Evolutionary conservation across 2,329 filamentous ascomycete species (phyloP).

Genomic region (Pseudogymnoascus sp.): DNA sequence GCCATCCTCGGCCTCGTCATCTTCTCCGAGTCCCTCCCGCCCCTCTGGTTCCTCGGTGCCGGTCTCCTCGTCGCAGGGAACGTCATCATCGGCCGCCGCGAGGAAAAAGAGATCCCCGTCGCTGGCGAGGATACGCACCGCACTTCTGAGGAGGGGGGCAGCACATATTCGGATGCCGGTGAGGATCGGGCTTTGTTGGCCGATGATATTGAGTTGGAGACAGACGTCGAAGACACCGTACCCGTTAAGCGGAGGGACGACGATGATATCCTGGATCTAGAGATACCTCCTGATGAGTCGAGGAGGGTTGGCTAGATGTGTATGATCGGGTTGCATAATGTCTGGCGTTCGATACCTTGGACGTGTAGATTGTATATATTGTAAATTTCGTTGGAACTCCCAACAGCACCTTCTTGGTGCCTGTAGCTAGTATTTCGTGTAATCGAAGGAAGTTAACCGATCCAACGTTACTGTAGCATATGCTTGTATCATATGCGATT

Average conservation of each 20-base stretch:
- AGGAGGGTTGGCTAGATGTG: neutral
- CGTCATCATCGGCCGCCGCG: constrained; percentile 67
- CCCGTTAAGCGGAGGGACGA: neutral
- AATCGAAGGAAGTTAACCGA: neutral
- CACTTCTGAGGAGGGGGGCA: neutral
- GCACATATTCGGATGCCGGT: constrained; percentile 1
- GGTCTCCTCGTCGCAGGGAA: constrained; percentile 65
- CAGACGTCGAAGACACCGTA: neutral
- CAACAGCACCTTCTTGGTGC: neutral
- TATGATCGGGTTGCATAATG: neutral
- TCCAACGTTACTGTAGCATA: neutral
- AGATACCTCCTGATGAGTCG: neutral
- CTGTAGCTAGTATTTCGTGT: constrained; percentile 1
- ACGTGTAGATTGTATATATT: neutral
- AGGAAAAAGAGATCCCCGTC: constrained; percentile 36
- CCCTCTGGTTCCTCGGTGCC: constrained; percentile 70
- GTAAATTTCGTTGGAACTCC: neutral
- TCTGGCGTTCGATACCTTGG: constrained; percentile 9
- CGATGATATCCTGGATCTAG: constrained; percentile 10
- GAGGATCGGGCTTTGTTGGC: constrained; percentile 6
- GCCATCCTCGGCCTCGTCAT: constrained; percentile 62
- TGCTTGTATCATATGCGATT: constrained; percentile 23
- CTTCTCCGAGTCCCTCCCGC: constrained; percentile 63
- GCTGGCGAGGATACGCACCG: neutral
- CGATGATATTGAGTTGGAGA: constrained; percentile 10